Base-by-base conservation (phyloP, 73 alveolate species). In the Paramecium sexaurelia region DNA sequence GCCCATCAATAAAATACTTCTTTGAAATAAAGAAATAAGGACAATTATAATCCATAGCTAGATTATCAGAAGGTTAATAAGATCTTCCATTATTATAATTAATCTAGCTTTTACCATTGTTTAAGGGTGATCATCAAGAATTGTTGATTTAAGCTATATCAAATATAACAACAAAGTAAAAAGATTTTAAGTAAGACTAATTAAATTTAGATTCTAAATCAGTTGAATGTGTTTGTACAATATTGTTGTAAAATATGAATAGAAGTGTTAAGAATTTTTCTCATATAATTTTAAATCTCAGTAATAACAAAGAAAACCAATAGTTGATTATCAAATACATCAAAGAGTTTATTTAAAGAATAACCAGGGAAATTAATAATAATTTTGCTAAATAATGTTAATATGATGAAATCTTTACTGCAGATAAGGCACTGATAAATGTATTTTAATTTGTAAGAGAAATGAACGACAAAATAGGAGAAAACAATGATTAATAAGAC, bases 371-470 rank as follows among this genome's bases (percentile, higher is more conserved):
- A 33, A 71, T 71, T 13, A 71, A 71, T 71, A 40, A 71, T 19
- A 71, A 36, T 32, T 71, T 71, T 71, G 32, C 55, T 11, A 71
- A 35, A 40, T 11, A 71, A 71, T 35, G 43, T n/a, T 3, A 29
- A 33, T 71, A 71, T 61, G 86, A 71, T 33, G 86, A 71, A n/a
- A 71, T 71, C 15, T 71, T 71, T 36, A 71, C 37, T 15, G 86
- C 35, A 36, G 86, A 71, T 9, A 71, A 71, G 17, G 86, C 66
- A 3, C 17, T 71, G 32, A 71, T 71, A 10, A 71, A 71, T 71
- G 86, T 71, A 29, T 71, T 71, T 71, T 37, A 71, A 71, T 71
- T 71, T 71, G 86, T 71, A 1, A 33, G 56, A 71, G 86, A 71
- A 36, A 35, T 71, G 56, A 71, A 27, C 35, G 86, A 71, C 6